These are phyloP conservation scores for Tulasnella sp. DNA, from an alignment of 768 basidiomycete species.

Conservation along the genomic window DNA sequence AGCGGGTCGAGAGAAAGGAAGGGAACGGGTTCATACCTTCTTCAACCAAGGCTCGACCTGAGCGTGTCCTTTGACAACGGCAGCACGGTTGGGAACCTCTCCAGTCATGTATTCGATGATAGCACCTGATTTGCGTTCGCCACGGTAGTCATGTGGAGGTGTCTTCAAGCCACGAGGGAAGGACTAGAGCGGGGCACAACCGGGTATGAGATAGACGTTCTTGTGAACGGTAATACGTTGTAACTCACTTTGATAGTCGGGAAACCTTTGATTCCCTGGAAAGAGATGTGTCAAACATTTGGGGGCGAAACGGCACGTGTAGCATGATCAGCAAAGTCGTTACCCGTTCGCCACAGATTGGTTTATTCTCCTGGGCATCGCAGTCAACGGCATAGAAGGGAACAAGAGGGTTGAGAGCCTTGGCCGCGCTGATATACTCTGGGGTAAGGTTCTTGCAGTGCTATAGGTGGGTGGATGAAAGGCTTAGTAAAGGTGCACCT, in stretches of 20 bases:
- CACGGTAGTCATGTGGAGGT: constrained; percentile 61
- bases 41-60: constrained; percentile 66
- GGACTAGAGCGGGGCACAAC: constrained; percentile 41
- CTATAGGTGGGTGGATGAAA: constrained; percentile 37
- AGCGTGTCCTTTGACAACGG: constrained; percentile 48
- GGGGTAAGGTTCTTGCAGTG: constrained; percentile 85
- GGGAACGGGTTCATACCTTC: constrained; percentile 47
- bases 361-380: constrained; percentile 75
- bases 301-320: neutral
- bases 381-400: constrained; percentile 94
- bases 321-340: constrained; percentile 21
- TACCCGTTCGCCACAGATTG: constrained; percentile 74
- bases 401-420: constrained; percentile 71
- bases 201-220: constrained; percentile 8
- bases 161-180: constrained; percentile 72
- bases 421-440: constrained; percentile 77
- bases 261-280: constrained; percentile 77
- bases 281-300: neutral
- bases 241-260: constrained; percentile 77
- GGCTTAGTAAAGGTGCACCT: neutral
- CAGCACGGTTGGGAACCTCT: constrained; percentile 67
- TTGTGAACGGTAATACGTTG: neutral
- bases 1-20: neutral
- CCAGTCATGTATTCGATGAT: constrained; percentile 73
- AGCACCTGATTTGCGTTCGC: constrained; percentile 64